Evolutionary conservation across 192 early-diverging fungal species (phyloP), one percentile per base, ranked within the genome.

Genomic region (Gigaspora rosea): DNA sequence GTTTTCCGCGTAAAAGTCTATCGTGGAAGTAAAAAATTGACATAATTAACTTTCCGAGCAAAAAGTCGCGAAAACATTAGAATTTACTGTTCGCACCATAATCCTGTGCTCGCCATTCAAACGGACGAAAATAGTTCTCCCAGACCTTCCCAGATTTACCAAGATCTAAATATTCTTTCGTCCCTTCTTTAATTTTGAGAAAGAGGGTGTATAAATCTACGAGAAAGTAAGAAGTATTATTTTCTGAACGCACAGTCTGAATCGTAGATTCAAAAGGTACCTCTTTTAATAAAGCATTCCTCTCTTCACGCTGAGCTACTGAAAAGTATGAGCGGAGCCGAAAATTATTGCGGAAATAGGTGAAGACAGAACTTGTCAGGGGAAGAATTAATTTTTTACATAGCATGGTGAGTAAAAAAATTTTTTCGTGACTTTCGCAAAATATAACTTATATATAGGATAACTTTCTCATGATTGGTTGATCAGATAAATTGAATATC

Each of bases 181-280:
- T 22, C 2, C 7, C 57, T 74, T 50, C 73, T 51, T 32, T 16
- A 62, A 62, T 58, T 74, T 59, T 74, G 57, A 62, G 8, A 71
- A 71, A 54, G 52, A 62, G 12, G 46, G 58, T 62, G 73, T 61
- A 4, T 74, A 74, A 74, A 74, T 74, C 73, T 74, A 35, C 51
- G 70, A 71, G 52, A 18, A 71, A 71, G n/a, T n/a, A 71, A 22
- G 20, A 71, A 71, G 70, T 32, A 41, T 41, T 41, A 41, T 41
- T 41, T 41, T 41, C 36, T 41, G 5, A 41, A 71, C 13, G 50
- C 27, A 71, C 22, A 6, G 8, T 71, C 18, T 71, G 22, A 71
- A 71, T 46, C 27, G 4, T 18, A 32, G 51, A 71, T 50, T 71
- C 18, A 32, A 54, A 50, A 71, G 50, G 50, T 52, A 67, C 65